These are phyloP conservation scores for Populus hybrid DNA, from an alignment of 441 rosid species.

Conservation along the genomic window DNA sequence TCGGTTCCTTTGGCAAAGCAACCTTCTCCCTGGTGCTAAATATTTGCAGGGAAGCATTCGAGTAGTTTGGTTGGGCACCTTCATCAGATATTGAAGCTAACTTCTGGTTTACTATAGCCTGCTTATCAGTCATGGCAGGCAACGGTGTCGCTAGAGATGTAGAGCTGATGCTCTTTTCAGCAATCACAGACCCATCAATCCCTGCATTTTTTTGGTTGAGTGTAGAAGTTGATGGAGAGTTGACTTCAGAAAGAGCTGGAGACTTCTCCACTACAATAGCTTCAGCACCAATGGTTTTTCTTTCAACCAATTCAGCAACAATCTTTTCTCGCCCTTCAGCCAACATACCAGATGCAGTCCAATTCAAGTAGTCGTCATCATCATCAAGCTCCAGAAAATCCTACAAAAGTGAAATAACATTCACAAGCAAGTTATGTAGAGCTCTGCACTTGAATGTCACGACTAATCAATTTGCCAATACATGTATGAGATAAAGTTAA, in stretches of 20 bases:
- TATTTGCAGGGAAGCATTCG: conserved; percentile 21
- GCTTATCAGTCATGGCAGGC: conserved; percentile 33
- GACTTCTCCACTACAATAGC: conserved; percentile 28
- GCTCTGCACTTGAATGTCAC: too few relatives aligned
- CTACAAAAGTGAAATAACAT: conserved; percentile 27
- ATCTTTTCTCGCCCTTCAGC: conserved; percentile 14
- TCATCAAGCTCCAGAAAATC: conserved; percentile 76
- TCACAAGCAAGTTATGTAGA: too few relatives aligned
- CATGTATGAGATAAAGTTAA: too few relatives aligned
- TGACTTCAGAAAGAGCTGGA: conserved; percentile 33
- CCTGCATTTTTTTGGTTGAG: conserved; percentile 32
- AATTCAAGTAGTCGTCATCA: conserved; percentile 34
- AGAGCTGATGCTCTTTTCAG: conserved; percentile 32
- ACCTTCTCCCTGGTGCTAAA: conserved; percentile 30
- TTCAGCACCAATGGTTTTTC: conserved; percentile 32
- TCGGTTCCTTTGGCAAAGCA: conserved; percentile 29
- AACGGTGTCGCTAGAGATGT: conserved; percentile 26
- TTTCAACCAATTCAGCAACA: conserved; percentile 8
- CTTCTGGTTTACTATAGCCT: conserved; percentile 26
- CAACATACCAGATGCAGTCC: conserved; percentile 23
- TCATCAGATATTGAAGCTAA: conserved; percentile 31
- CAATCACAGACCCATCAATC: conserved; percentile 32
- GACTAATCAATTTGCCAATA: too few relatives aligned
- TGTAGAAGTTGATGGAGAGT: conserved; percentile 21
- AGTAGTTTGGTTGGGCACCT: conserved; percentile 19